Evolutionary conservation across 192 early-diverging fungal genomes (phyloP), one percentile per base, ranked within the genome.

Genomic region (Gonapodya prolifera): DNA sequence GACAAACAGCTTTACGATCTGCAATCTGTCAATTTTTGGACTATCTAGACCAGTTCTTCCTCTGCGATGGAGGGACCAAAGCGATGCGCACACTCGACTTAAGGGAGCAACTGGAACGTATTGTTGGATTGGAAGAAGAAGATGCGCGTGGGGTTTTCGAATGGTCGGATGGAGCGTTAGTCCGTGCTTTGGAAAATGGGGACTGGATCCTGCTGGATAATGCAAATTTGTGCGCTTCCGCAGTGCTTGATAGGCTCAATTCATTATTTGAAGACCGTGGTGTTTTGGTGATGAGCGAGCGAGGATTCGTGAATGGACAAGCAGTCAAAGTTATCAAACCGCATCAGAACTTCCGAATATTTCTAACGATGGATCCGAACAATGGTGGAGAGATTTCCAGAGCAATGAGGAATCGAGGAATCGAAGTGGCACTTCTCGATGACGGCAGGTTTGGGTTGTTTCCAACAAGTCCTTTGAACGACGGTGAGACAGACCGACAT

Each of bases 361-460:
- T 99, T 80, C 94, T 99, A 94, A 93, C 94, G 0, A 91, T 97
- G 34, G 94, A 99, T 81, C 95, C 96, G 17, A 85, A 87, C 61
- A 61, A 61, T 61, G 87, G 92, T 79, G 97, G 97, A 34, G 96
- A 99, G 83, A 85, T 99, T 33, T 96, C 94, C 2, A 87, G 96
- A 2, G 96, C 97, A 1, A 99, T 99, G 97, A 84, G 97, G 70
- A 99, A 99, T 80, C 92, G 97, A 76, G 95, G 95, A 70, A 90
- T 98, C n/a, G 97, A 99, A 83, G 89, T 99, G 30, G 84, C 87
- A 30, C 81, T 96, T 0, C 81, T 88, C 0, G 88, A 87, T 35
- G 81, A 84, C 0, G 82, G 86, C 45, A n/a, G 8, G 45, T 33
- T 76, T 76, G 69, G 33, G n/a, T n/a, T n/a, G n/a, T n/a, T n/a